phyloP scores from a whole-genome alignment of 345 rosid genomes.

The Acer negundo region DNA sequence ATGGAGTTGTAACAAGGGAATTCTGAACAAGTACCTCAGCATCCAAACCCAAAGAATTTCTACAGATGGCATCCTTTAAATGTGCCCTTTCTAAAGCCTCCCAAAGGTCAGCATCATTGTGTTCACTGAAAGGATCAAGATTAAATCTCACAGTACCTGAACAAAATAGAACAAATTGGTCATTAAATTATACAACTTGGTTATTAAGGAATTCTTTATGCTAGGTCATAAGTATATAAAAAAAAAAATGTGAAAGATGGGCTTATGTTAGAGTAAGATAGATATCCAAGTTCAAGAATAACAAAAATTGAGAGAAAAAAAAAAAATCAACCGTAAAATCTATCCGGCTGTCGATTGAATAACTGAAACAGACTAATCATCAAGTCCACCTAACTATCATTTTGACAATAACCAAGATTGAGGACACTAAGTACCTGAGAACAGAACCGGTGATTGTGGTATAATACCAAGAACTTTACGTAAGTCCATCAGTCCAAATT shows the following conservation, averaged over 20 bases:
- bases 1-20: slow-evolving; percentile 8
- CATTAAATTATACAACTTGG: not conserved
- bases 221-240: not conserved
- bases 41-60: slow-evolving; percentile 82
- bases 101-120: slow-evolving; percentile 98
- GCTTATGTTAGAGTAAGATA: not conserved
- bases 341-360: not conserved
- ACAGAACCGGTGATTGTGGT: slow-evolving; percentile 98
- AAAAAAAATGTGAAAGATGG: not conserved
- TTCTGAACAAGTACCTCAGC: slow-evolving; percentile 63
- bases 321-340: not conserved
- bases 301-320: not conserved
- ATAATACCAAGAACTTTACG: slow-evolving; percentile 97
- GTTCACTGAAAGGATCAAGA: slow-evolving; percentile 96
- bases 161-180: slow-evolving; percentile 19
- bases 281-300: not conserved
- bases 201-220: not conserved
- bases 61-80: slow-evolving; percentile 83
- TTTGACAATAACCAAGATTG: not conserved
- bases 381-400: not conserved
- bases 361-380: not conserved
- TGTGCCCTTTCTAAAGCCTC: slow-evolving; percentile 98
- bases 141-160: slow-evolving; percentile 93
- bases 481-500: slow-evolving; percentile 85
- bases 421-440: slow-evolving; percentile 68